These are phyloP conservation scores for Microcyclosporella mali DNA, from an alignment of 2,329 filamentous ascomycete species.

Conservation along the genomic window DNA sequence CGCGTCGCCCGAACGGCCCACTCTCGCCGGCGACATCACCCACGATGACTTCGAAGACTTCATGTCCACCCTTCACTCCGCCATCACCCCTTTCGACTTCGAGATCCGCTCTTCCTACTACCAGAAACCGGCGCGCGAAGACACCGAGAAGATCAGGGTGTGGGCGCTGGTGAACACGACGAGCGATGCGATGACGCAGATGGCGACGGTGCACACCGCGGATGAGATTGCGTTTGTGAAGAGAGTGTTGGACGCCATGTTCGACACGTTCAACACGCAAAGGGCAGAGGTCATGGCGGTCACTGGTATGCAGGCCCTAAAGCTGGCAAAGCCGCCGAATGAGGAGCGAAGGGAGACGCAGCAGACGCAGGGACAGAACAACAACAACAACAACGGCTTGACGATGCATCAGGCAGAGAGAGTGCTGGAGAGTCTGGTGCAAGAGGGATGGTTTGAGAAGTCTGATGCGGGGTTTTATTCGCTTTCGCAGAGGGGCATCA, in stretches of 20 bases:
- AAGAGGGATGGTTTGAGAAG: slow-evolving; percentile 79
- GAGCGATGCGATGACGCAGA: slow-evolving; percentile 76
- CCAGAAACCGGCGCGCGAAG: slow-evolving; percentile 47
- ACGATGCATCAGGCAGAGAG: slow-evolving; percentile 72
- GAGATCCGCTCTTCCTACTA: slow-evolving; percentile 73
- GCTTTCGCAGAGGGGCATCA: slow-evolving; percentile 67
- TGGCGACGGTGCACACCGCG: slow-evolving; percentile 71
- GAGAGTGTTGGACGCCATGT: slow-evolving; percentile 82
- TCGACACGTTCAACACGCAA: slow-evolving; percentile 75
- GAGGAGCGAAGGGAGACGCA: slow-evolving; percentile 22
- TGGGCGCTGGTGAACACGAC: slow-evolving; percentile 85
- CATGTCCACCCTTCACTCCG: slow-evolving; percentile 63
- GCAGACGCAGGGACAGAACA: too few relatives aligned
- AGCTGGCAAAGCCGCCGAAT: slow-evolving; percentile 50
- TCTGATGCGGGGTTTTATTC: slow-evolving; percentile 67
- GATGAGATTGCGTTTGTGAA: slow-evolving; percentile 90
- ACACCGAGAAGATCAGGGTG: slow-evolving; percentile 53
- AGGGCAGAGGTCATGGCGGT: slow-evolving; percentile 80
- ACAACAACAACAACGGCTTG: slow-evolving; percentile 43
- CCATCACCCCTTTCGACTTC: slow-evolving; percentile 73
- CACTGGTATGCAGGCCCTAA: slow-evolving; percentile 69
- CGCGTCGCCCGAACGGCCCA: slow-evolving; percentile 42
- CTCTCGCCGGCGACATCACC: slow-evolving; percentile 58
- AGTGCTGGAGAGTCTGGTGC: slow-evolving; percentile 62
- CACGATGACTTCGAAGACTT: slow-evolving; percentile 62